These are phyloP conservation scores for Lasiosphaeria miniovina DNA, from an alignment of 495 filamentous ascomycete species.

Conservation along the genomic window DNA sequence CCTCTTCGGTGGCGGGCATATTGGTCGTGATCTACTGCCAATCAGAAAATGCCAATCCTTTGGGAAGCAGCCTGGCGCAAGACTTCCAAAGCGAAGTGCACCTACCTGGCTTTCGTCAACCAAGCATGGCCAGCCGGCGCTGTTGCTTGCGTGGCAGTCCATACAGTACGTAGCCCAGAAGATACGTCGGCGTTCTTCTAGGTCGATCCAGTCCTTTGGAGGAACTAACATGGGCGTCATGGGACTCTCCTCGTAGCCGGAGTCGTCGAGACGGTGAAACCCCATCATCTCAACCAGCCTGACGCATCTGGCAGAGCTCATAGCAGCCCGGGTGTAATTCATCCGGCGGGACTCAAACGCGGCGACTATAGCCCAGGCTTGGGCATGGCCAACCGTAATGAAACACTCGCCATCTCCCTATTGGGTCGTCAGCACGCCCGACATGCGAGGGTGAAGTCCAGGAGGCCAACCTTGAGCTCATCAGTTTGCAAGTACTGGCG, in stretches of 20 bases:
- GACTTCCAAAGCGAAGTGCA: neutral
- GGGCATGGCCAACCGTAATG: conserved; percentile 45
- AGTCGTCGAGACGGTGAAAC: conserved; percentile 43
- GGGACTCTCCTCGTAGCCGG: conserved; percentile 25
- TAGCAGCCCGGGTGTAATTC: conserved; percentile 43
- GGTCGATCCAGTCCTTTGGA: conserved; percentile 43
- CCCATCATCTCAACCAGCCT: conserved; percentile 47
- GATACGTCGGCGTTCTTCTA: conserved; percentile 50
- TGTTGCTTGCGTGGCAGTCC: conserved; percentile 47
- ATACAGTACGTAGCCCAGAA: conserved; percentile 54
- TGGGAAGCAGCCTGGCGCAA: neutral
- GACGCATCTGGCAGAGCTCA: conserved; percentile 41
- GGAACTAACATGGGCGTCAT: conserved; percentile 36
- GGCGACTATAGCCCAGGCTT: conserved; percentile 44
- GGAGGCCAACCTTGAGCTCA: conserved; percentile 41
- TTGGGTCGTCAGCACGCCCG: conserved; percentile 3
- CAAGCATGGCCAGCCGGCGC: conserved; percentile 47
- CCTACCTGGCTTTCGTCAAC: conserved; percentile 41
- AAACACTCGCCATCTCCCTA: conserved; percentile 45
- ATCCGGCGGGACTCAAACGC: conserved; percentile 42
- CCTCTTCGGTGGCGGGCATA: conserved; percentile 44
- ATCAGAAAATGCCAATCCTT: conserved; percentile 3
- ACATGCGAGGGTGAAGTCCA: neutral
- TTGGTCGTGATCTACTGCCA: conserved; percentile 38
- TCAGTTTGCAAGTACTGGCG: conserved; percentile 49